Evolutionary conservation across 2,329 filamentous ascomycete genomes (phyloP).

Genomic region (Pseudogymnoascus sp.): DNA sequence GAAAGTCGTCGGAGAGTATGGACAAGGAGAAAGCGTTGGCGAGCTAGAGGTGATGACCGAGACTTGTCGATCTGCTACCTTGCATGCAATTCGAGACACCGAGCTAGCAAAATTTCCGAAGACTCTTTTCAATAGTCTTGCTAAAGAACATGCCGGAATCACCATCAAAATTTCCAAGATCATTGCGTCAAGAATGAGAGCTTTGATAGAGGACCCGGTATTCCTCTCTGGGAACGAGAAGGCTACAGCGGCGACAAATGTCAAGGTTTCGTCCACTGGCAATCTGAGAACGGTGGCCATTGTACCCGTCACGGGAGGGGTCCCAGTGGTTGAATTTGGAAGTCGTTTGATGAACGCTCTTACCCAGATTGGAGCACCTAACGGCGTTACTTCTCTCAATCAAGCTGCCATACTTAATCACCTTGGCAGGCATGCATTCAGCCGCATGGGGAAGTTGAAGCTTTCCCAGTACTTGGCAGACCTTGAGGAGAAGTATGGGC

Average conservation of each 20-base stretch:
- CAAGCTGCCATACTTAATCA: slow-evolving; percentile 92
- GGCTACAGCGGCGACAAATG: slow-evolving; percentile 49
- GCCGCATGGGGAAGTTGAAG: slow-evolving; percentile 93
- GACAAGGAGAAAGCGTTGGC: slow-evolving; percentile 94
- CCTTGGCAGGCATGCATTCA: slow-evolving; percentile 91
- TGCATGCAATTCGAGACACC: slow-evolving; percentile 94
- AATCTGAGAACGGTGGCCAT: slow-evolving; percentile 91
- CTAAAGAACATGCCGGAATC: slow-evolving; percentile 93
- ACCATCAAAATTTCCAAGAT: slow-evolving; percentile 99
- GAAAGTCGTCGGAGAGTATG: slow-evolving; percentile 82
- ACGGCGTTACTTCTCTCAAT: slow-evolving; percentile 85
- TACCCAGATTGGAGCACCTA: slow-evolving; percentile 78
- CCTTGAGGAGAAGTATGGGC: slow-evolving; percentile 90
- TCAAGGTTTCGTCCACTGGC: slow-evolving; percentile 72
- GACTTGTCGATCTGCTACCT: slow-evolving; percentile 76
- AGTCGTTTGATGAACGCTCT: slow-evolving; percentile 80
- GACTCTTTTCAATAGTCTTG: slow-evolving; percentile 93
- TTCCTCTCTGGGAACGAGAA: slow-evolving; percentile 57
- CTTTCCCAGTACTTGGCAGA: slow-evolving; percentile 93
- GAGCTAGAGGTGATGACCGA: slow-evolving; percentile 97
- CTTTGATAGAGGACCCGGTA: slow-evolving; percentile 73
- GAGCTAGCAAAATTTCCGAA: slow-evolving; percentile 94
- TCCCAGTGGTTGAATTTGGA: slow-evolving; percentile 94
- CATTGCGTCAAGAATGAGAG: slow-evolving; percentile 89
- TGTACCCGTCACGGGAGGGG: slow-evolving; percentile 79